Evolutionary conservation across 1,284 basidiomycete genomes (phyloP).

Genomic region (Ustilago hordei): DNA sequence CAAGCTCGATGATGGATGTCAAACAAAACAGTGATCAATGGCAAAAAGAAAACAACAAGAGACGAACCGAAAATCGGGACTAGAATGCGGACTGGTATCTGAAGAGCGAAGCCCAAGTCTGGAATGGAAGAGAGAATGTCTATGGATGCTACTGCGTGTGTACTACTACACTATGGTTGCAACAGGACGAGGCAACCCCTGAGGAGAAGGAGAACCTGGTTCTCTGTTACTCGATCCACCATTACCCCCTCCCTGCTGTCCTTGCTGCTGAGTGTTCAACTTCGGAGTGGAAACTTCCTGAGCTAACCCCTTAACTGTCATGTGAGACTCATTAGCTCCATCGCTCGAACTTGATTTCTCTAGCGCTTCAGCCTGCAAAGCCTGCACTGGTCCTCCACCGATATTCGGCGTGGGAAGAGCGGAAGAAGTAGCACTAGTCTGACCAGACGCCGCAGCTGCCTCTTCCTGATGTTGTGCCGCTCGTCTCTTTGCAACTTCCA

Average conservation of each 20-base stretch:
- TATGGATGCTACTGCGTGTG: not conserved
- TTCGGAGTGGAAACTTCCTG: conserved; percentile 42
- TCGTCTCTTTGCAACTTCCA: conserved; percentile 43
- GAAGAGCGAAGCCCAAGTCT: not conserved
- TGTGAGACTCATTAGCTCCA: conserved; percentile 29
- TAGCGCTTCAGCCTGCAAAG: conserved; percentile 27
- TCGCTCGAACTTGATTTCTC: conserved; percentile 28
- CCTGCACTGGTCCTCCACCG: conserved; percentile 26
- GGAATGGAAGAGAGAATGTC: not conserved
- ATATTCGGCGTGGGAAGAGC: conserved; percentile 25
- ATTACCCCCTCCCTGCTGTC: not conserved
- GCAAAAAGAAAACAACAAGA: conserved; percentile 5
- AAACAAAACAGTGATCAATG: too few species aligned
- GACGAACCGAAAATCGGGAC: not conserved
- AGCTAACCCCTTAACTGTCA: conserved; percentile 40
- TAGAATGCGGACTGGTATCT: not conserved
- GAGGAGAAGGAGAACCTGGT: conserved; percentile 37
- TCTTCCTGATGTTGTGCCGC: conserved; percentile 42
- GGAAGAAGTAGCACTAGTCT: conserved; percentile 19
- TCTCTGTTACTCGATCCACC: conserved; percentile 25
- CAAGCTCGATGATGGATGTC: too few species aligned
- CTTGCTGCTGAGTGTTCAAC: conserved; percentile 25
- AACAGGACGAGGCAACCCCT: conserved; percentile 43
- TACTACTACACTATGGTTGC: conserved; percentile 41
- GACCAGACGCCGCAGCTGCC: conserved; percentile 2